Percentiles rank a stretch among this genome's conserved stretches.
phyloP scores from a whole-genome alignment of 192 early-diverging fungal genomes.

The Entomortierella beljakovae region DNA sequence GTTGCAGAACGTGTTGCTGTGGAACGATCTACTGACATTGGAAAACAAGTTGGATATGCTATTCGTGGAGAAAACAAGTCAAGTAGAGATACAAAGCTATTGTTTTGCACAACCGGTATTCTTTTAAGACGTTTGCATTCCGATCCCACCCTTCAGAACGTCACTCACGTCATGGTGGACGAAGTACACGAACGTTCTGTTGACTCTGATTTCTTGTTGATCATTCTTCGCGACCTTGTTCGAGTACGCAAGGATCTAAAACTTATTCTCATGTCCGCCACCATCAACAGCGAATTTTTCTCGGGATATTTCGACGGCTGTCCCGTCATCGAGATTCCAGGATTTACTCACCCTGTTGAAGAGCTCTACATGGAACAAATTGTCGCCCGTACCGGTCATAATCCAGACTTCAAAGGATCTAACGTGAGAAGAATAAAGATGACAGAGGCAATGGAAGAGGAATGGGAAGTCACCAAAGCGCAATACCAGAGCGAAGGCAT shows the following conservation, averaged over 20 bases:
- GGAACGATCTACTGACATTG: slow-evolving; percentile 63
- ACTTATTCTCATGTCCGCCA: slow-evolving; percentile 94
- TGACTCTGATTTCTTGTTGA: slow-evolving; percentile 86
- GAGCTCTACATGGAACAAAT: slow-evolving; percentile 65
- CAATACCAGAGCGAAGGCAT: slow-evolving; percentile 54
- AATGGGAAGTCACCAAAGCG: slow-evolving; percentile 53
- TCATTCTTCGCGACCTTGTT: slow-evolving; percentile 75
- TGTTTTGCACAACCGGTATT: slow-evolving; percentile 82
- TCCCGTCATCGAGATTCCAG: slow-evolving; percentile 76
- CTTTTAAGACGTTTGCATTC: slow-evolving; percentile 75
- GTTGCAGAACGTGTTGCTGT: slow-evolving; percentile 70
- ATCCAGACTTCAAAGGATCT: slow-evolving; percentile 54
- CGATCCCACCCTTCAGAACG: slow-evolving; percentile 67
- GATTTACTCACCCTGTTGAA: slow-evolving; percentile 80
- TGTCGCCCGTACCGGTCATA: slow-evolving; percentile 72
- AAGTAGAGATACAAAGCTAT: slow-evolving; percentile 68
- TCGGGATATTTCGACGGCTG: slow-evolving; percentile 78
- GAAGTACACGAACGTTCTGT: slow-evolving; percentile 88
- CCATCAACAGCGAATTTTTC: slow-evolving; percentile 84
- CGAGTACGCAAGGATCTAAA: slow-evolving; percentile 68
- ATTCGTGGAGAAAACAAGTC: slow-evolving; percentile 76
- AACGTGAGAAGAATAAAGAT: slow-evolving; percentile 34
- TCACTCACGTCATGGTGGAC: slow-evolving; percentile 86
- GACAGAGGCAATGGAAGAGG: slow-evolving; percentile 52
- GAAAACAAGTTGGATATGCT: slow-evolving; percentile 62